phyloP scores from a whole-genome alignment of 495 filamentous ascomycete genomes.

The Acidomyces sp. region DNA sequence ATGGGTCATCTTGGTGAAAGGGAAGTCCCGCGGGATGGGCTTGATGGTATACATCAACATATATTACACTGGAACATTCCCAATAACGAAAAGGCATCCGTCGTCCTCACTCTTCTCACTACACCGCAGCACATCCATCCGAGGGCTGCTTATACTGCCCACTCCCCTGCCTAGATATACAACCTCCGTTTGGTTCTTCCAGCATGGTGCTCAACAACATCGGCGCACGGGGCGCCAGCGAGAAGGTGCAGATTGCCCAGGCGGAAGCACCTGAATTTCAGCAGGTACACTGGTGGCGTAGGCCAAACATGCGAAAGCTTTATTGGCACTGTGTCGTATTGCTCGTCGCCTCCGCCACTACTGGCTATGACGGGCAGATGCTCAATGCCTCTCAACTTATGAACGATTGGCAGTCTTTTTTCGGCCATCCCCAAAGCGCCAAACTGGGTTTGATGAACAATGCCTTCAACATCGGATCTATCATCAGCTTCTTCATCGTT shows the following conservation, averaged over 20 bases:
- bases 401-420: conserved; percentile 15
- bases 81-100: no score
- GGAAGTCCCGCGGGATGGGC: no score
- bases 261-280: conserved; percentile 5
- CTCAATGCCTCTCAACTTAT: conserved; percentile 23
- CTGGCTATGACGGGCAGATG: conserved; percentile 47
- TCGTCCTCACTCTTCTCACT: no score
- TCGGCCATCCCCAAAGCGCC: conserved; percentile 20
- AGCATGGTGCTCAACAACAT: no score
- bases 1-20: no score
- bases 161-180: no score
- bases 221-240: no score
- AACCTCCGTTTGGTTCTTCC: no score
- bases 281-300: conserved; percentile 43
- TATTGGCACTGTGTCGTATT: conserved; percentile 43
- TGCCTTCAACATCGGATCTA: conserved; percentile 30
- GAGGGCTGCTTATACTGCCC: no score
- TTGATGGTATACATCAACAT: no score
- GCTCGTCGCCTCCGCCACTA: conserved; percentile 50
- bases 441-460: conserved; percentile 21
- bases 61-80: no score
- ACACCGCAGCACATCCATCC: no score
- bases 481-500: conserved; percentile 32
- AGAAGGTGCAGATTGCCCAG: conserved; percentile 3
- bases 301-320: conserved; percentile 46